Conservation (phyloP, 345 rosid genomes). For the Limnanthes douglasii region DNA sequence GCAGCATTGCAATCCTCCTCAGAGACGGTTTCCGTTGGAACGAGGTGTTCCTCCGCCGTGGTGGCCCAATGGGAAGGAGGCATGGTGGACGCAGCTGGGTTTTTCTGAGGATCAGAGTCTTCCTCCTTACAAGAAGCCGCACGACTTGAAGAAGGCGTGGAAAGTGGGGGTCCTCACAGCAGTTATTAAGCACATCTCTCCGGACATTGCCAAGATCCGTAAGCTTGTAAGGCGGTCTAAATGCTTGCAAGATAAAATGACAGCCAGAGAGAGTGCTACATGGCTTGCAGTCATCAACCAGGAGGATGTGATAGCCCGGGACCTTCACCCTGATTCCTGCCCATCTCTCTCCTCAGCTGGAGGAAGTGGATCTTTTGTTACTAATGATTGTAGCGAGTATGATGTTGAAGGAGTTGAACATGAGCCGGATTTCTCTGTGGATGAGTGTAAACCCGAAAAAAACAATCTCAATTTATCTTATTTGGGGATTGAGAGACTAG, state of each 20-base stretch:
- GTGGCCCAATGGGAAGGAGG: constrained; percentile 74
- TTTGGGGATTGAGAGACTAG: constrained; percentile 20
- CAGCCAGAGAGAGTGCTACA: constrained; percentile 75
- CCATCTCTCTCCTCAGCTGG: constrained; percentile 29
- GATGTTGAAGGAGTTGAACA: constrained; percentile 67
- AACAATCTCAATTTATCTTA: constrained; percentile 12
- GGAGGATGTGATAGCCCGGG: constrained; percentile 56
- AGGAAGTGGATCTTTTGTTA: constrained; percentile 39
- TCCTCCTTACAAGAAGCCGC: constrained; percentile 86
- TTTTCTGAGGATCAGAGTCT: constrained; percentile 53
- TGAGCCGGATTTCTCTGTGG: constrained; percentile 28
- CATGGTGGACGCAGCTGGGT: constrained; percentile 84
- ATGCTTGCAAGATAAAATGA: constrained; percentile 86
- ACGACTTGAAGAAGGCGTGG: constrained; percentile 83
- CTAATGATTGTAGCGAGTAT: constrained; percentile 43
- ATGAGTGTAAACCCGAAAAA: constrained; percentile 32
- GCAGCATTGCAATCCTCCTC: constrained; percentile 87
- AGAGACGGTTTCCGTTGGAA: constrained; percentile 67
- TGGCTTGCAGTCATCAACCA: constrained; percentile 77
- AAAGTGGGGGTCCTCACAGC: constrained; percentile 77
- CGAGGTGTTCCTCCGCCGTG: constrained; percentile 69
- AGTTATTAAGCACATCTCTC: constrained; percentile 73
- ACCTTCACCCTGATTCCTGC: constrained; percentile 54
- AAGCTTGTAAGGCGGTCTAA: constrained; percentile 78
- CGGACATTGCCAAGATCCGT: constrained; percentile 69